Percentiles rank a stretch among this genome's conserved stretches.
These are phyloP conservation scores for Capronia americana DNA, from an alignment of 2,329 filamentous ascomycete genomes.

Conservation along the genomic window DNA sequence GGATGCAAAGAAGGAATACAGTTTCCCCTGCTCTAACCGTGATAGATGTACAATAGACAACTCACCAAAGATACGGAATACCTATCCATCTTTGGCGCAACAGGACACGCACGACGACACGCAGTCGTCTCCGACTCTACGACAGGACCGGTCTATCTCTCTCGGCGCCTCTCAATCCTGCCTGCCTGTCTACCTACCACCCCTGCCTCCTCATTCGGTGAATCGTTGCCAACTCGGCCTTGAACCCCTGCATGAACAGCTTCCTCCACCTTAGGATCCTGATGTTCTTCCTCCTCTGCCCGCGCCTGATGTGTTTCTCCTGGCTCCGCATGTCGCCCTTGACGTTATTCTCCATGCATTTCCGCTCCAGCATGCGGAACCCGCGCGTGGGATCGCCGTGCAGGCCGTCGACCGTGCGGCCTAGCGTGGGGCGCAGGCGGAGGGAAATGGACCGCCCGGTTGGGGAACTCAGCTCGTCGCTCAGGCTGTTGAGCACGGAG, in stretches of 20 bases:
- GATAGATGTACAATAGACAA: no score
- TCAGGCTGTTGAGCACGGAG: slow-evolving; percentile 19
- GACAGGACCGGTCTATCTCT: background rate
- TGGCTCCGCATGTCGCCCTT: slow-evolving; percentile 44
- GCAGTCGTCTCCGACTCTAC: no score
- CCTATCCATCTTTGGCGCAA: no score
- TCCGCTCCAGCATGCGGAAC: slow-evolving; percentile 39
- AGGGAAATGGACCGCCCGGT: slow-evolving; percentile 25
- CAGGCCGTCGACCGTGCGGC: slow-evolving; percentile 37
- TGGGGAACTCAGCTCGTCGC: slow-evolving; percentile 8
- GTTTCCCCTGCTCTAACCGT: no score
- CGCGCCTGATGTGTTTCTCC: slow-evolving; percentile 51
- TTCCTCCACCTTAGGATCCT: slow-evolving; percentile 50
- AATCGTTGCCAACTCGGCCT: slow-evolving; percentile 50
- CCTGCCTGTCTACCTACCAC: slow-evolving; percentile 45
- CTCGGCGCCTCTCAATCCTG: background rate
- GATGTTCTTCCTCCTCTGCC: slow-evolving; percentile 50
- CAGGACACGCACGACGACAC: no score
- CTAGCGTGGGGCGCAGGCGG: slow-evolving; percentile 41
- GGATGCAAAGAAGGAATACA: no score
- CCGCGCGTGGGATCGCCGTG: slow-evolving; percentile 39
- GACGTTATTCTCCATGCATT: slow-evolving; percentile 45
- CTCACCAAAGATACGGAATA: no score
- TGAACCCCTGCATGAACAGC: slow-evolving; percentile 53
- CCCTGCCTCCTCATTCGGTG: slow-evolving; percentile 54